A percentile compares a stretch with the other conserved stretches of the same genome.
These are phyloP conservation scores for Erythrobasidium hasegawianum DNA, from an alignment of 1,284 basidiomycete genomes.

Conservation along the genomic window DNA sequence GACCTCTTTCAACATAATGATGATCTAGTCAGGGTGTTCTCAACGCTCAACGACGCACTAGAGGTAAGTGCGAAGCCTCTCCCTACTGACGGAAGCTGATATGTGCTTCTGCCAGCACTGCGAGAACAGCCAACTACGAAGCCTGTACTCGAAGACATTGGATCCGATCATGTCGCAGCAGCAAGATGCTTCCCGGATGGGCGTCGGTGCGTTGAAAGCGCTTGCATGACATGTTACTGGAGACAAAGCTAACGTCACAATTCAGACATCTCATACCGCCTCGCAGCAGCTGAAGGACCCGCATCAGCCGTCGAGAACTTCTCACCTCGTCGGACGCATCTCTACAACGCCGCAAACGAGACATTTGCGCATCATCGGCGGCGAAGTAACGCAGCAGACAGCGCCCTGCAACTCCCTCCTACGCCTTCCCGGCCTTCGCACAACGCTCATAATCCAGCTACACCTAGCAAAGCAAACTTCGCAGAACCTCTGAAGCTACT, in stretches of 20 bases:
- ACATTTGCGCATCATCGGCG: conserved; percentile 45
- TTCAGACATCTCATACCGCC: conserved; percentile 46
- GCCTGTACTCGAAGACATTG: conserved; percentile 48
- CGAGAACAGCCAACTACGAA: conserved; percentile 50
- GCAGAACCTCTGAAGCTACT: conserved; percentile 55
- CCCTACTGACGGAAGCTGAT: conserved; percentile 9
- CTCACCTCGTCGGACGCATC: conserved; percentile 45
- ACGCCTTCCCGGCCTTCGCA: not conserved
- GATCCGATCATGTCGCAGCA: conserved; percentile 34
- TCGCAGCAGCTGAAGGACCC: conserved; percentile 66
- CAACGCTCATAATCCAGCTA: conserved; percentile 8
- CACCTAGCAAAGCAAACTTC: conserved; percentile 37
- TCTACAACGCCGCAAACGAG: conserved; percentile 70
- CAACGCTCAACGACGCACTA: conserved; percentile 80
- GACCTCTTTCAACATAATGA: conserved; percentile 66
- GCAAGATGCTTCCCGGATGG: conserved; percentile 48
- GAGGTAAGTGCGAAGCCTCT: conserved; percentile 77
- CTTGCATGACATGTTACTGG: too few species aligned
- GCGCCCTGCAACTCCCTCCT: conserved; percentile 48
- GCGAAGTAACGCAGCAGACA: conserved; percentile 49
- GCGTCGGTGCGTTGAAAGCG: conserved; percentile 55
- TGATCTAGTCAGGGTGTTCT: conserved; percentile 73
- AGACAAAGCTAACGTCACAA: too few species aligned
- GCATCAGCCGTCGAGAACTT: conserved; percentile 46
- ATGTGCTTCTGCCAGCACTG: conserved; percentile 49